Evolutionary conservation across 306 rosid genomes (phyloP).

Genomic region (Malus domestica): DNA sequence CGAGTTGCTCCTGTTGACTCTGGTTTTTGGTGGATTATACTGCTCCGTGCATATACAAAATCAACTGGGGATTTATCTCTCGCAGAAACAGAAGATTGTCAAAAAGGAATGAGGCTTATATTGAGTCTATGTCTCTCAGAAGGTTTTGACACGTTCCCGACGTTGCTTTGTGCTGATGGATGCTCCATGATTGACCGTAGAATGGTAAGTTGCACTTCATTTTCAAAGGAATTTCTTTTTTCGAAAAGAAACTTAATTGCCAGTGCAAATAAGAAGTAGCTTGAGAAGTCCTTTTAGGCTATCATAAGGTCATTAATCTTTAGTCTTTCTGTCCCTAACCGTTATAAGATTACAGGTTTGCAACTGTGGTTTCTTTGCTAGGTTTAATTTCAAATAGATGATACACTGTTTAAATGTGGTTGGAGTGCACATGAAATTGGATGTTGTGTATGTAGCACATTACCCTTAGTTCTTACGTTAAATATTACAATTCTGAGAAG

Average conservation of each 20-base stretch:
- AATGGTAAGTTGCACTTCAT: conserved; percentile 46
- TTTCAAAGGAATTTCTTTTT: neutral
- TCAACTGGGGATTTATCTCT: conserved; percentile 76
- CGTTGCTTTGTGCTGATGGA: conserved; percentile 91
- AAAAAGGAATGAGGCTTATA: conserved; percentile 87
- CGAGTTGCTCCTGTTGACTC: conserved; percentile 97
- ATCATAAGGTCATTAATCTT: neutral
- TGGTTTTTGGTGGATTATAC: conserved; percentile 95
- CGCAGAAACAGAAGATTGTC: conserved; percentile 70
- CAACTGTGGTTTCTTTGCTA: no score
- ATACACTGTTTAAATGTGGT: neutral
- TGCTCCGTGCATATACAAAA: conserved; percentile 87
- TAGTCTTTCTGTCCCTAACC: neutral
- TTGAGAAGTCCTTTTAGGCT: neutral
- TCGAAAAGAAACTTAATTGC: neutral
- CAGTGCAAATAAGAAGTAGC: neutral
- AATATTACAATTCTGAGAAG: neutral
- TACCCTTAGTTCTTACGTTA: neutral
- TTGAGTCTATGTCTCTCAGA: conserved; percentile 78
- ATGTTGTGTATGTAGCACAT: neutral
- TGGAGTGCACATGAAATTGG: neutral
- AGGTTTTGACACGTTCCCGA: conserved; percentile 91
- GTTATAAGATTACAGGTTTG: neutral
- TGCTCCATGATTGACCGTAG: conserved; percentile 87
- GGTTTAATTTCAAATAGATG: neutral